Evolutionary conservation across 345 rosid species (phyloP), one percentile per base, ranked within the genome.

Genomic region (Gossypium bickii): DNA sequence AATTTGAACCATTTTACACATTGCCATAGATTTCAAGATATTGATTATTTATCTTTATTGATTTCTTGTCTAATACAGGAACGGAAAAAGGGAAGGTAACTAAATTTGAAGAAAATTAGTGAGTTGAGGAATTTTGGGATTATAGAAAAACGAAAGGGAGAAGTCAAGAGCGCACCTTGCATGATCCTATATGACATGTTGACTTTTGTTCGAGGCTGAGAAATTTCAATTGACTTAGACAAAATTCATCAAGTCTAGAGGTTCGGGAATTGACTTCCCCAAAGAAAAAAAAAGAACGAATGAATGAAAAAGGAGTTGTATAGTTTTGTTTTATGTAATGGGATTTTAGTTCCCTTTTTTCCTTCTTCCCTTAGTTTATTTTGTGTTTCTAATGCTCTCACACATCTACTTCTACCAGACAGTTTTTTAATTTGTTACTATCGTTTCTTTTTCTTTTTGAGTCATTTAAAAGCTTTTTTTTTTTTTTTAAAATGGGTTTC

Each of bases 111-210:
- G 71, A 67, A 67, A n/a, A 78, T 71, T 67, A 68, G 57, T 48
- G 52, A 41, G 52, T 24, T 34, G 76, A 64, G 24, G 67, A 68
- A 79, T 81, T 85, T 82, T 63, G 79, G 77, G 16, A 57, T 44
- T 67, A 56, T 38, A 82, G 78, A 71, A 24, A 34, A 34, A 34
- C 7, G 20, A 78, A 66, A 75, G 85, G 83, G 83, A 80, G 86
- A 80, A 92, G 96, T 92, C 96, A 88, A 93, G 98, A 93, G 83
- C 98, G 98, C 90, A 93, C 98, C 98, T 91, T 78, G 58, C 73
- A 86, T 77, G 87, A 71, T 84, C 86, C 86, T 81, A 72, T n/a
- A 49, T 52, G 25, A 67, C 49, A 47, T 60, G 74, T 67, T 58
- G 29, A 15, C 1, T 44, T 53, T 67, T 67, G 48, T 52, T 70